Evolutionary conservation across 306 rosid species (phyloP), one percentile per base, ranked within the genome.

Genomic region (Ammopiptanthus mongolicus): DNA sequence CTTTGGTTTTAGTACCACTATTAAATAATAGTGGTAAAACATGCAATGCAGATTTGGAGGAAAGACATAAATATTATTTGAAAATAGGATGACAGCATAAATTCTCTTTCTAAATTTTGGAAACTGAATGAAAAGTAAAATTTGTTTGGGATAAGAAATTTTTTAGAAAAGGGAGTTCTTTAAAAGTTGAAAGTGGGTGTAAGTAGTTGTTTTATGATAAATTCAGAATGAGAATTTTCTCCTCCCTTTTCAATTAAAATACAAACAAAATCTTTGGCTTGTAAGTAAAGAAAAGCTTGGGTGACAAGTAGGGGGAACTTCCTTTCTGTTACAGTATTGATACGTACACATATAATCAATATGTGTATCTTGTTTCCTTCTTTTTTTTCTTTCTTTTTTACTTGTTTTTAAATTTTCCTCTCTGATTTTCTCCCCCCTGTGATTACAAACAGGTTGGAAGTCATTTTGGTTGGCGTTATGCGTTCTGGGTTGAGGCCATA

Each of bases 401-500:
- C 5, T 65, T 81, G 59, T 33, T 53, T 73, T 50, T 5, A 15
- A 65, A 28, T 5, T 50, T 13, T 9, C 47, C 50, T n/a, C 62
- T 71, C 34, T 79, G 12, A 60, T 46, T 41, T 59, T 50, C 58
- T 37, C 56, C 15, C 59, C 36, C 55, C 66, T 0, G 77, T 82
- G 70, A 42, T 65, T 56, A 51, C 71, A 69, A 69, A 65, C 80
- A 94, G 98, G 89, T 91, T 41, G 98, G 98, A 65, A 69, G 19
- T 58, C 80, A 82, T 82, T 6, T 80, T 31, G 84, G 83, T 51
- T 94, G 98, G 98, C 98, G 96, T 37, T 71, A 36, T 79, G 98
- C 98, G 11, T 94, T 94, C 78, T 86, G 85, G 79, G 91, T 86
- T 50, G 98, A 90, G 85, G 89, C 96, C 19, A 14, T 83, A 73